Evolutionary conservation across 345 rosid species (phyloP), one percentile per base, ranked within the genome.

Genomic region (Brassica cretica): DNA sequence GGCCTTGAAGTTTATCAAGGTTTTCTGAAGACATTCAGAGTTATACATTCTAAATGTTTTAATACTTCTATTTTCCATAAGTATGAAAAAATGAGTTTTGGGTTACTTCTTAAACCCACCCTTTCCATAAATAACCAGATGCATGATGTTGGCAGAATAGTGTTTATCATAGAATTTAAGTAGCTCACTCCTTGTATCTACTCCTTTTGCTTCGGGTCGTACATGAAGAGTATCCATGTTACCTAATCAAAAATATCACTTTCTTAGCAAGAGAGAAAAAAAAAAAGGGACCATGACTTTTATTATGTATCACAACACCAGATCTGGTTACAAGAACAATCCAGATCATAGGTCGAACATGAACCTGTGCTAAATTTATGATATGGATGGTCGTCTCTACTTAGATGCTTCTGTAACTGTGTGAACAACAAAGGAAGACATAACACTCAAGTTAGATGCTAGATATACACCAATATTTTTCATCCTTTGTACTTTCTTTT

Each of bases 71-170:
- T 55, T 69, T 51, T 56, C 64, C 44, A 6, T 35, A 39, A 39
- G 51, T 4, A 68, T 27, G 66, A 5, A 39, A 30, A 49, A 32
- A 10, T 27, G 16, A 30, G 16, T 21, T 35, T 67, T 55, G 24
- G 32, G 37, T 49, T 61, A 74, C 46, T 30, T 72, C 9, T 35
- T 66, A 67, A 60, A 77, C 90, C 56, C 71, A 90, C 98, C 98
- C 83, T 90, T 92, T 64, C 89, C 83, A 81, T 94, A 94, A 53
- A 94, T 85, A 71, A 90, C 97, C 49, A 94, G 84, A 84, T 88
- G 84, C 97, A 94, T 94, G 66, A 88, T 85, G 83, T 91, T 94
- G 68, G 97, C 91, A 24, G 98, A 94, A 87, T 94, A 94, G 71
- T 92, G 51, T 68, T 91, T 90, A 15, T 88, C 81, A 71, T 94